Conservation (phyloP, 441 rosid species). For the Erodium trifolium region DNA sequence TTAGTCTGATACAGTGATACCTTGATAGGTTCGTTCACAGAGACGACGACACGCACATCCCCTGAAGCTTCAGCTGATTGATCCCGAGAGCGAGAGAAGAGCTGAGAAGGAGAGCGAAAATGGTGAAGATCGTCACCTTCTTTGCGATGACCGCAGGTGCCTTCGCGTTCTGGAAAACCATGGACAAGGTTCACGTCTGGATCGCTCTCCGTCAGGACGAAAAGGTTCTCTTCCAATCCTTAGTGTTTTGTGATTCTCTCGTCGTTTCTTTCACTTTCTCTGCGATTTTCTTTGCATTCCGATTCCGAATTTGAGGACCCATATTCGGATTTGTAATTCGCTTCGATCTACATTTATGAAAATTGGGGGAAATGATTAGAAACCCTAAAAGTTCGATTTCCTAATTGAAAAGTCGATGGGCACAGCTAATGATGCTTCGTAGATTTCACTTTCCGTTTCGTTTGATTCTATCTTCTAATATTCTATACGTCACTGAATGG, state of each 20-base stretch:
- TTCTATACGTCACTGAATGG: too few relatives aligned
- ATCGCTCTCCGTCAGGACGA: conserved; percentile 73
- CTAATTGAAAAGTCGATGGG: too few relatives aligned
- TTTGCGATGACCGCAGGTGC: conserved; percentile 56
- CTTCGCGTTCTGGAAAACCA: conserved; percentile 52
- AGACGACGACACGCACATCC: too few relatives aligned
- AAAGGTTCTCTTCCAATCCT: conserved; percentile 28
- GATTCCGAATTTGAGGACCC: background rate
- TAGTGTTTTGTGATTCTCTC: too few relatives aligned
- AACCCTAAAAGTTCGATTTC: too few relatives aligned
- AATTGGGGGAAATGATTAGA: too few relatives aligned
- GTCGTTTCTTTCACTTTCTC: background rate
- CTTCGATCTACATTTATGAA: too few relatives aligned
- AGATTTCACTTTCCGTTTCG: too few relatives aligned
- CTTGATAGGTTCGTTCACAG: too few relatives aligned
- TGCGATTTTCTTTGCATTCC: background rate
- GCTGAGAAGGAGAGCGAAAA: conserved; percentile 16
- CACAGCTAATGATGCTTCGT: too few relatives aligned
- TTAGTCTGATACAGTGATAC: too few relatives aligned
- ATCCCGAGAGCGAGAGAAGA: background rate
- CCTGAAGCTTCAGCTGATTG: background rate
- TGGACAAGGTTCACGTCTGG: conserved; percentile 65
- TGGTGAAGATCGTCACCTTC: conserved; percentile 45
- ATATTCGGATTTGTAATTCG: background rate
- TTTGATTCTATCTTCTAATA: too few relatives aligned